Evolutionary conservation across 176 grass and related monocot genomes (phyloP), one percentile per base, ranked within the genome.

Genomic region (Triticum dicoccoides): DNA sequence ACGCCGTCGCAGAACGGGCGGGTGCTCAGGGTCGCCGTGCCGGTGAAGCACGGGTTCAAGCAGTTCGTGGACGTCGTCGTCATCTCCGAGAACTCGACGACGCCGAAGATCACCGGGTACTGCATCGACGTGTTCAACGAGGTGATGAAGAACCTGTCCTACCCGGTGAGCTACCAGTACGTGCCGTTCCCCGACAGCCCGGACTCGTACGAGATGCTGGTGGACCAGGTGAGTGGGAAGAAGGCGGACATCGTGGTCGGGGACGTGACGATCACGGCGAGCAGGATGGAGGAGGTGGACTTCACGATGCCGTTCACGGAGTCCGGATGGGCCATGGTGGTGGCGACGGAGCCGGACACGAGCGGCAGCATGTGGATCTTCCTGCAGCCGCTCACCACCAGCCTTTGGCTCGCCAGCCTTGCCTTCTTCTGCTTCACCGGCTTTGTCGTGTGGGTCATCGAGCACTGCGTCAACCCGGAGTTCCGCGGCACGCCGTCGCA

Each of bases 321-420:
- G 33, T 98, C 95, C 0, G 95, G 95, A 42, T 94, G 94, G 89
- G 87, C 93, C 17, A 98, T 95, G 91, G 66, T 98, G 37, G 95
- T 91, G 41, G 80, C 87, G 6, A 66, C 5, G 33, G 17, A 14
- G 71, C 42, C 42, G 42, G 83, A 88, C 70, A 79, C 80, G 30
- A 87, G 76, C 72, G 65, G 71, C 6, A 89, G 71, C 83, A 89
- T 90, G 80, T 98, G 93, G 93, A 93, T 98, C 80, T 98, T 98
- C 89, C 68, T 98, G 72, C 41, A 77, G 44, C 95, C 95, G 18
- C 82, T 95, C 51, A 32, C 32, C 32, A 32, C 32, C 32, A 32
- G 32, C 32, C 32, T 32, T 3, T 32, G 32, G 32, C 32, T 32
- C 32, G 32, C 32, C 32, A 32, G 32, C 32, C 32, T 32, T 3